Conservation (phyloP, 1,284 basidiomycete genomes). For the Malassezia dermatis region DNA sequence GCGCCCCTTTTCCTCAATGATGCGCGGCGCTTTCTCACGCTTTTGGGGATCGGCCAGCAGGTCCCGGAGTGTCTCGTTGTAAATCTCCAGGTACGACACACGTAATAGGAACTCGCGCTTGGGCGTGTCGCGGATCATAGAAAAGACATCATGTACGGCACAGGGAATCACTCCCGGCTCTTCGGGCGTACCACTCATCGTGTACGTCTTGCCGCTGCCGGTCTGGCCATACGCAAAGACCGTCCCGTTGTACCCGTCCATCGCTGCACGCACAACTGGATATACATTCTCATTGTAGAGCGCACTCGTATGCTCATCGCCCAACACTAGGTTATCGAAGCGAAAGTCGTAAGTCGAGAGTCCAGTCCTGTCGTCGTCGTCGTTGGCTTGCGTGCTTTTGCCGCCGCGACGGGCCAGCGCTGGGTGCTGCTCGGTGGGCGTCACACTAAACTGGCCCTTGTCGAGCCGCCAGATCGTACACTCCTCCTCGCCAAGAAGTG, state of each 20-base stretch:
- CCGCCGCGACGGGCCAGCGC: slow-evolving; percentile 35
- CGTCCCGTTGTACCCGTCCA: slow-evolving; percentile 93
- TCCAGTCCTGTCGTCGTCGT: slow-evolving; percentile 14
- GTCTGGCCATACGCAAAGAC: slow-evolving; percentile 85
- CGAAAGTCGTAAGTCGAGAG: slow-evolving; percentile 35
- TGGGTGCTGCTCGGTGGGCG: slow-evolving; percentile 41
- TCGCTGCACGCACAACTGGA: slow-evolving; percentile 60
- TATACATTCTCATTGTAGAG: slow-evolving; percentile 51
- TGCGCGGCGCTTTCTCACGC: slow-evolving; percentile 13
- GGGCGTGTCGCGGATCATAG: slow-evolving; percentile 40
- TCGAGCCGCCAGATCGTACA: slow-evolving; percentile 31
- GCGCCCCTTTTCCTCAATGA: slow-evolving; percentile 48
- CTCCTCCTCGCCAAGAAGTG: slow-evolving; percentile 5
- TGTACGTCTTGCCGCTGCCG: slow-evolving; percentile 62
- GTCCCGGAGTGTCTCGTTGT: slow-evolving; percentile 56
- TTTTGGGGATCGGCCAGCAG: slow-evolving; percentile 41
- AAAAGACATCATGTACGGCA: slow-evolving; percentile 59
- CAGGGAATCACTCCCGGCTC: slow-evolving; percentile 91
- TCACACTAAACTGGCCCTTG: slow-evolving; percentile 22
- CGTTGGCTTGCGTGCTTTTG: slow-evolving; percentile 3
- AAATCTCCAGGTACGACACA: slow-evolving; percentile 56
- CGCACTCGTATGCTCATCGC: slow-evolving; percentile 22
- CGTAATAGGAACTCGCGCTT: slow-evolving; percentile 51
- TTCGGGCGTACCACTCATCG: slow-evolving; percentile 66
- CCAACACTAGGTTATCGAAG: slow-evolving; percentile 36